Percentiles rank a stretch among this genome's conserved stretches.
Conservation (phyloP, 1,284 basidiomycete species). For the Rhodotorula sp. region DNA sequence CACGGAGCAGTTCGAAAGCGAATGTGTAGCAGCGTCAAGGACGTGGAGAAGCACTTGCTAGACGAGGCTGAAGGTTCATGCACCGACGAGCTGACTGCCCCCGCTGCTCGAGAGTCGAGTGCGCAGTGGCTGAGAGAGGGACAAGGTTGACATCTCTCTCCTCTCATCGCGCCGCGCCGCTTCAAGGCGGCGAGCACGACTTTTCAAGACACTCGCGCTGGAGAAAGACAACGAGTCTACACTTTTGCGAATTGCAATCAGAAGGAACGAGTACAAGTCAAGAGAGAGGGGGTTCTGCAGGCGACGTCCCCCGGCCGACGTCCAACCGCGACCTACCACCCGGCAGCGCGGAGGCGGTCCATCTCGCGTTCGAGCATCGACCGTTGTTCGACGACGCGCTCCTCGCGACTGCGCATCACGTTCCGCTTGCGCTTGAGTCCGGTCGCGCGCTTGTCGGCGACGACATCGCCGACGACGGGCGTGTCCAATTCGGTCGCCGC, state of each 20-base stretch:
- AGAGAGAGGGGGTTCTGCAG: background rate
- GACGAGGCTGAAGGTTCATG: background rate
- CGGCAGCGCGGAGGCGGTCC: conserved; percentile 28
- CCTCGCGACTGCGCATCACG: conserved; percentile 31
- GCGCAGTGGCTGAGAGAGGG: too few species aligned
- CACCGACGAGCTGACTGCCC: too few species aligned
- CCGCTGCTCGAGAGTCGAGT: too few species aligned
- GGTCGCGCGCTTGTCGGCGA: conserved; percentile 19
- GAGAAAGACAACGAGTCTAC: background rate
- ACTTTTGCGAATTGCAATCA: background rate
- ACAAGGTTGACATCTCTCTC: background rate
- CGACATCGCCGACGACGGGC: conserved; percentile 21
- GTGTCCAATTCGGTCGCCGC: conserved; percentile 21
- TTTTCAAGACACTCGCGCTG: background rate
- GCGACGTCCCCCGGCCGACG: background rate
- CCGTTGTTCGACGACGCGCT: conserved; percentile 22
- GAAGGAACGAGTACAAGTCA: background rate
- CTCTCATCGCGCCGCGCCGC: background rate
- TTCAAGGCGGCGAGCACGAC: background rate
- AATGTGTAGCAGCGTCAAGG: background rate
- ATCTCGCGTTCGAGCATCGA: conserved; percentile 33
- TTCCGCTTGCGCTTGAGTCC: conserved; percentile 35
- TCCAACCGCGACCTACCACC: conserved; percentile 21
- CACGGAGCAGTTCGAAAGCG: background rate
- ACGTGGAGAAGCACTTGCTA: background rate